Evolutionary conservation across 192 early-diverging fungal genomes (phyloP).

Genomic region (Dispira parvispora): DNA sequence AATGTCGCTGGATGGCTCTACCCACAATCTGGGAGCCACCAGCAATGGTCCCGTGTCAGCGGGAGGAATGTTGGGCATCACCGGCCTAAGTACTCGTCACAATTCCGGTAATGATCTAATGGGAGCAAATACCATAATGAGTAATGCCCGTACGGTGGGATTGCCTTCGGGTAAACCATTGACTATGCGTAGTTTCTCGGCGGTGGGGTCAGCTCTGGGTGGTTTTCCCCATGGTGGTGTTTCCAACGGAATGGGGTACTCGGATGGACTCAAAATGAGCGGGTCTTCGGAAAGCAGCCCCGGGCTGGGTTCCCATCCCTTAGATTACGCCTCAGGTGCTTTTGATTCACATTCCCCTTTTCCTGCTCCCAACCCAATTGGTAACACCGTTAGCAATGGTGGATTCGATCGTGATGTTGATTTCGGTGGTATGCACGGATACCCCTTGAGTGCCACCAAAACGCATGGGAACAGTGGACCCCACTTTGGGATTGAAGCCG

Average conservation of each 20-base stretch:
- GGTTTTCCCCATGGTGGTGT: not conserved
- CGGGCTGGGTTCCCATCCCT: not conserved
- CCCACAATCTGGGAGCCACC: not conserved
- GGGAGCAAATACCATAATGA: not conserved
- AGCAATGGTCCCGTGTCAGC: not conserved
- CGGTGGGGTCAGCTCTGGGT: not conserved
- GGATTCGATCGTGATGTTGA: not conserved
- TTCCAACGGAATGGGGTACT: not conserved
- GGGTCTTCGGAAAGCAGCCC: not conserved
- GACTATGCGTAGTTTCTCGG: not conserved
- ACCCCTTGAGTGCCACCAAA: too few relatives aligned
- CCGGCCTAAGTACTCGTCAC: not conserved
- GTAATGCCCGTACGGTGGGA: not conserved
- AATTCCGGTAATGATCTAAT: too few relatives aligned
- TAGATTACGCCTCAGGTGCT: not conserved
- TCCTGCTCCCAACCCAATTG: not conserved
- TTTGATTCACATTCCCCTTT: not conserved
- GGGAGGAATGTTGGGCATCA: not conserved
- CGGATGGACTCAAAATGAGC: conserved; percentile 5
- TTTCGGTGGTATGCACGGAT: too few relatives aligned
- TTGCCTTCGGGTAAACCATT: not conserved
- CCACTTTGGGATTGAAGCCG: not conserved
- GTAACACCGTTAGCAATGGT: not conserved
- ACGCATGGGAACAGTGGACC: not conserved
- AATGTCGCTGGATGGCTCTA: not conserved